Evolutionary conservation across 495 filamentous ascomycete species (phyloP).

Genomic region (Talaromyces thailandensis): DNA sequence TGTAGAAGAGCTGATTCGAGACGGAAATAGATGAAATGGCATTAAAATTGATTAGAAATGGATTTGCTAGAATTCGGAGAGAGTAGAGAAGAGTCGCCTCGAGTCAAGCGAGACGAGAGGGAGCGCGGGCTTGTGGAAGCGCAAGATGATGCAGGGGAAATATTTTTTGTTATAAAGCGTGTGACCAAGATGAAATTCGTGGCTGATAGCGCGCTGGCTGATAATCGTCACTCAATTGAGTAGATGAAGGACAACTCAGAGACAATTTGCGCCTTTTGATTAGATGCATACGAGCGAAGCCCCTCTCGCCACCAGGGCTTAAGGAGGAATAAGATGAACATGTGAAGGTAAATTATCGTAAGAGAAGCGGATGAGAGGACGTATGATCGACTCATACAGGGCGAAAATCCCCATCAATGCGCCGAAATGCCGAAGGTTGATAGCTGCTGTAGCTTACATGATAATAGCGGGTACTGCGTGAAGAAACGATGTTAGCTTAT

Average conservation of each 20-base stretch:
- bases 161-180: neutral
- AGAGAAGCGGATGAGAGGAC: conserved; percentile 7
- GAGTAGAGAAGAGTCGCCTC: neutral
- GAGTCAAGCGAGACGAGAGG: neutral
- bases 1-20: neutral
- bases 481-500: conserved; percentile 11
- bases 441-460: conserved; percentile 48
- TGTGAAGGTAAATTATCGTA: conserved; percentile 9
- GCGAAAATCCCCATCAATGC: conserved; percentile 2
- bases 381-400: conserved; percentile 15
- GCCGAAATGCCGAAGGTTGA: neutral
- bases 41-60: neutral
- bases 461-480: conserved; percentile 66
- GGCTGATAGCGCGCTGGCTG: neutral
- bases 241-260: neutral
- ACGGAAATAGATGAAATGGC: neutral
- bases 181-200: neutral
- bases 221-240: neutral
- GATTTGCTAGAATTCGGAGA: neutral
- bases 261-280: neutral
- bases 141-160: neutral
- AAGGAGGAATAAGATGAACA: conserved; percentile 16
- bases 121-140: neutral
- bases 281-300: neutral
- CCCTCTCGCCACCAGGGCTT: conserved; percentile 20